Evolutionary conservation across 2,329 filamentous ascomycete genomes (phyloP).

Genomic region (Colletotrichum filicis): DNA sequence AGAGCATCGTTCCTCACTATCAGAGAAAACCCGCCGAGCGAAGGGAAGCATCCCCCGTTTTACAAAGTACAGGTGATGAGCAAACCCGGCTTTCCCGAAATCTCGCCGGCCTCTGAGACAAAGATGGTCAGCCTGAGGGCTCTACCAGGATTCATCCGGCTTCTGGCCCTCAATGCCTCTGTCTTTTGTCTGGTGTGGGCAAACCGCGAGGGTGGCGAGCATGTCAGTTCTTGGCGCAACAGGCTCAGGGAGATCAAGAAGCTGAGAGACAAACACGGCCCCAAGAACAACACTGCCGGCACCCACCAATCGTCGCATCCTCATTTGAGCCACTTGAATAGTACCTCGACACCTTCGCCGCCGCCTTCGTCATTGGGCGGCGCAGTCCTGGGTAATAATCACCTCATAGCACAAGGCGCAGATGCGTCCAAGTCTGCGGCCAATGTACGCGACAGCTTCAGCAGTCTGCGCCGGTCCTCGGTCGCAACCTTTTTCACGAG

Average conservation of each 20-base stretch:
- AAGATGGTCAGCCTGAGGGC: conserved; percentile 89
- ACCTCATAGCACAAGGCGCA: conserved; percentile 23
- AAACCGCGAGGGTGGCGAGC: conserved; percentile 79
- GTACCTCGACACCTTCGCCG: conserved; percentile 40
- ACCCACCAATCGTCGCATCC: conserved; percentile 37
- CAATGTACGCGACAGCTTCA: conserved; percentile 70
- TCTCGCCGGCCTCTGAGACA: conserved; percentile 87
- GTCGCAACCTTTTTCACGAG: conserved; percentile 73
- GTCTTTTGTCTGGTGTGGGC: conserved; percentile 95
- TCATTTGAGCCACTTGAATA: conserved; percentile 43
- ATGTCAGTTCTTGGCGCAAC: conserved; percentile 90
- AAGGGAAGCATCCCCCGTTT: conserved; percentile 64
- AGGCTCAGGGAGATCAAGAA: conserved; percentile 86
- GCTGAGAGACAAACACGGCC: conserved; percentile 76
- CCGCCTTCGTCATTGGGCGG: conserved; percentile 44
- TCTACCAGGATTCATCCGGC: conserved; percentile 85
- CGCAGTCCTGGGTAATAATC: conserved; percentile 38
- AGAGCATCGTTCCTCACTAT: conserved; percentile 79
- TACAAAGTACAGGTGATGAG: conserved; percentile 93
- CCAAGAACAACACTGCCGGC: conserved; percentile 51
- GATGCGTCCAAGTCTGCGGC: conserved; percentile 54
- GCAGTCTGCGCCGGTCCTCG: conserved; percentile 69
- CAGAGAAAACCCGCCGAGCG: conserved; percentile 53
- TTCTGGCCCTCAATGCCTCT: conserved; percentile 91
- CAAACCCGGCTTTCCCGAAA: conserved; percentile 88